Base-by-base conservation (phyloP, 1,284 basidiomycete species). In the Kwoniella shivajii region DNA sequence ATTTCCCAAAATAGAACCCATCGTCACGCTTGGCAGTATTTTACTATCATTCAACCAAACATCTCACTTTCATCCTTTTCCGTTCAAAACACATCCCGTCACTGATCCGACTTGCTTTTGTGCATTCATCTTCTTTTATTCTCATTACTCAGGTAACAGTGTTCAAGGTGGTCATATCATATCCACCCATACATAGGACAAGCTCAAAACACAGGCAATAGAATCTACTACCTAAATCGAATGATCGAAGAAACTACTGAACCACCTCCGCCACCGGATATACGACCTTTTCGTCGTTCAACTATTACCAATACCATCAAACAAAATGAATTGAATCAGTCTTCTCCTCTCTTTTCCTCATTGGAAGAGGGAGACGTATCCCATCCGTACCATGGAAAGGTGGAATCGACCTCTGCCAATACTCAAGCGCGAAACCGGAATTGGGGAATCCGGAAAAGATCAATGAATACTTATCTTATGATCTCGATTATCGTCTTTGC, bases 241-340 rank as follows among this genome's bases (percentile, higher is more conserved):
- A 65, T 65, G 60, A 46, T 55, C 54, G 63, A 62, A 60, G 60
- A 63, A 50, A 57, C 24, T 31, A 48, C 44, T 13, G 63, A 65
- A 50, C 63, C 63, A 22, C 54, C 59, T 18, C 57, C 57, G 34
- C 63, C 63, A 36, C 60, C 60, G 10, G 61, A 58, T 63, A 65
- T 65, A 65, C 63, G 63, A 65, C 55, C 55, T 34, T 65, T 33
- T 36, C 42, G 63, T 54, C 60, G 47, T 53, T 30, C 18, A 37
- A 27, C 30, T 16, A 38, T 27, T 41, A 57, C 36, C 43, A 44
- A 48, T 22, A 45, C 34, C 47, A 41, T 54, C 33, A 48, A 36
- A 39, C 26, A 48, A 13, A 27, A 56, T 46, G 36, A 38, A 26
- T 38, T 45, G 51, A 50, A 45, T 37, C 9, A 18, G 18, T 6